Evolutionary conservation across 2,329 filamentous ascomycete species (phyloP).

Genomic region (Diatrype stigma): DNA sequence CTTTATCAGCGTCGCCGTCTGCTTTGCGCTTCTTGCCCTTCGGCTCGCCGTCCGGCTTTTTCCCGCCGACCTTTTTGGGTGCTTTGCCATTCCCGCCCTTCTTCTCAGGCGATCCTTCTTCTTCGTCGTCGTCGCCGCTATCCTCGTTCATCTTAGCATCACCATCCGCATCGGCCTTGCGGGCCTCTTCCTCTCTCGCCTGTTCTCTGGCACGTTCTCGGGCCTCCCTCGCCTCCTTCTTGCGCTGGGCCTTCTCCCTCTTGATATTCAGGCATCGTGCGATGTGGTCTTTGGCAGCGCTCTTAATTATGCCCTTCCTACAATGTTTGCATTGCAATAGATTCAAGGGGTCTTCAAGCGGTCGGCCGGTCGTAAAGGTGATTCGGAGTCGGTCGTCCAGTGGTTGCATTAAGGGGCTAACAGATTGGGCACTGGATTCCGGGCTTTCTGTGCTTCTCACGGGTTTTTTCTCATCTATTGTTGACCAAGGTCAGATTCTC

Average conservation of each 20-base stretch:
- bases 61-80: conserved; percentile 61
- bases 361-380: conserved; percentile 76
- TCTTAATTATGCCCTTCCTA: conserved; percentile 79
- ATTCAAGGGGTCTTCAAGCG: conserved; percentile 75
- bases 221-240: conserved; percentile 70
- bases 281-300: conserved; percentile 73
- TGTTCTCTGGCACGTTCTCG: conserved; percentile 61
- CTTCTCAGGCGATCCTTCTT: conserved; percentile 41
- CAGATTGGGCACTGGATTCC: conserved; percentile 38
- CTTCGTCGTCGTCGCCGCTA: conserved; percentile 47
- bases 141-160: conserved; percentile 35
- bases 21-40: conserved; percentile 78
- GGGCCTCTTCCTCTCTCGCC: conserved; percentile 53
- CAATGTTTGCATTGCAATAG: conserved; percentile 89
- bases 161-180: conserved; percentile 45
- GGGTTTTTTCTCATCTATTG: conserved; percentile 51
- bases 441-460: conserved; percentile 36
- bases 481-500: neutral
- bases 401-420: conserved; percentile 57
- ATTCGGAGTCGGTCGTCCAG: conserved; percentile 73
- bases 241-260: conserved; percentile 73
- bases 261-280: conserved; percentile 80
- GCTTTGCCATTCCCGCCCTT: conserved; percentile 34
- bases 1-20: conserved; percentile 73
- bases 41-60: conserved; percentile 59